Evolutionary conservation across 352 stramenopile species (phyloP).

Genomic region (Globisporangium perplexum): DNA sequence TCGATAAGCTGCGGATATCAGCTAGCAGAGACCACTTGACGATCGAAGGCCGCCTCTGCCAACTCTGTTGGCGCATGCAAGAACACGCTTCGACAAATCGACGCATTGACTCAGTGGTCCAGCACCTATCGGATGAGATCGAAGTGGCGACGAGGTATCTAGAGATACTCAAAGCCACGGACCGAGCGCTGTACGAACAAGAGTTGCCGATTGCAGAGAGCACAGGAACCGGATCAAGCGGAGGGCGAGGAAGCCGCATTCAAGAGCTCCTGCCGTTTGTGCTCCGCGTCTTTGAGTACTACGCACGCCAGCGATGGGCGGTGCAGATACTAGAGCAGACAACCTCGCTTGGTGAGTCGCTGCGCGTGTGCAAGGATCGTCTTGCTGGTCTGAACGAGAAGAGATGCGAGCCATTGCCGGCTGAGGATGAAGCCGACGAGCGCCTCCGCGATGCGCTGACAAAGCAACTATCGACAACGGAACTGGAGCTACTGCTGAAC

Average conservation of each 20-base stretch:
- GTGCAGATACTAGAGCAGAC: slow-evolving; percentile 17
- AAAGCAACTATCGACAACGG: slow-evolving; percentile 1
- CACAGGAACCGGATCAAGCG: background rate
- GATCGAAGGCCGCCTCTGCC: slow-evolving; percentile 20
- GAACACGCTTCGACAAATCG: slow-evolving; percentile 18
- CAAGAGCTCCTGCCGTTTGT: slow-evolving; percentile 9
- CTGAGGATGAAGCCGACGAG: slow-evolving; percentile 2
- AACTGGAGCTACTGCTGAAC: slow-evolving; percentile 24
- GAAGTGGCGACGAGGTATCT: slow-evolving; percentile 17
- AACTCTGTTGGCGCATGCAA: slow-evolving; percentile 28
- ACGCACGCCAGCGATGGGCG: slow-evolving; percentile 23
- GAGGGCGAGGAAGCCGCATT: slow-evolving; percentile 5
- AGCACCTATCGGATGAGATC: slow-evolving; percentile 9
- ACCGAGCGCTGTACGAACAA: slow-evolving; percentile 15
- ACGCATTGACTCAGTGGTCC: slow-evolving; percentile 16
- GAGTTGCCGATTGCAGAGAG: background rate
- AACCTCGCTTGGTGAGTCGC: slow-evolving; percentile 18
- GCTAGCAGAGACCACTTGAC: slow-evolving; percentile 16
- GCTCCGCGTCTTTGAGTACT: slow-evolving; percentile 22
- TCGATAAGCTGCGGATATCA: slow-evolving; percentile 8
- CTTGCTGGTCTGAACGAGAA: slow-evolving; percentile 1
- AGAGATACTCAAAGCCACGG: slow-evolving; percentile 14
- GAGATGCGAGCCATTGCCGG: background rate
- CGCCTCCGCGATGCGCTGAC: slow-evolving; percentile 5
- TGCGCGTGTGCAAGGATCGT: slow-evolving; percentile 15